Base-by-base conservation (phyloP, 1,139 yeast genomes). In the Lodderomyces jiufengensis region DNA sequence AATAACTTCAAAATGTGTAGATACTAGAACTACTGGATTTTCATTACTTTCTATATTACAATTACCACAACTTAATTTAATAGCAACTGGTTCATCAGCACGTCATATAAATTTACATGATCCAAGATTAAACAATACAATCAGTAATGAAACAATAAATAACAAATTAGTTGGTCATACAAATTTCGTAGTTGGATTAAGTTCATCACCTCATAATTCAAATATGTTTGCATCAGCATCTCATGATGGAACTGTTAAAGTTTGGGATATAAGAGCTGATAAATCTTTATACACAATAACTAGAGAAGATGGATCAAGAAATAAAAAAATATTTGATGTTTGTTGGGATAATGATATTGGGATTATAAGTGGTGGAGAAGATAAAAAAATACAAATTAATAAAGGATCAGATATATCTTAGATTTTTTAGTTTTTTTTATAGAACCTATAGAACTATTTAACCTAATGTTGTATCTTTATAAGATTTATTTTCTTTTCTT, bases 181-280 rank as follows among this genome's bases (percentile, higher is more conserved):
- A 33, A 90, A 90, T 61, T 88, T 92, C 56, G 97, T 92, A 25
- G 94, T 84, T 15, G 75, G 84, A 3, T 66, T 92, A 45, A 77
- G 82, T 29, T 76, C 84, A 5, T 75, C 83, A 40, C 92, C 95
- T 9, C 76, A 75, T 44, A 83, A 80, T 49, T 84, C 78, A 34
- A 81, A 86, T 59, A 78, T 87, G 80, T 75, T 92, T 52, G 79
- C 87, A 14, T 84, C 95, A 6, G 95, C 84, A 12, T 87, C 97
- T 10, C 96, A 88, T 56, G 99, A 92, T 59, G 97, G 97, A 18
- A 84, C 95, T 2, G 94, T 84, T 29, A 82, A 88, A 50, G 84
- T 92, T 14, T 92, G 99, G 99, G 99, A 92, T 59, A 76, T 90
- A 9, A 78, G 99, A 52, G 84, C 96, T 2, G 85, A 81, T 46